Conservation (phyloP, 176 grass and related monocot species). For the Oryza brachyantha region DNA sequence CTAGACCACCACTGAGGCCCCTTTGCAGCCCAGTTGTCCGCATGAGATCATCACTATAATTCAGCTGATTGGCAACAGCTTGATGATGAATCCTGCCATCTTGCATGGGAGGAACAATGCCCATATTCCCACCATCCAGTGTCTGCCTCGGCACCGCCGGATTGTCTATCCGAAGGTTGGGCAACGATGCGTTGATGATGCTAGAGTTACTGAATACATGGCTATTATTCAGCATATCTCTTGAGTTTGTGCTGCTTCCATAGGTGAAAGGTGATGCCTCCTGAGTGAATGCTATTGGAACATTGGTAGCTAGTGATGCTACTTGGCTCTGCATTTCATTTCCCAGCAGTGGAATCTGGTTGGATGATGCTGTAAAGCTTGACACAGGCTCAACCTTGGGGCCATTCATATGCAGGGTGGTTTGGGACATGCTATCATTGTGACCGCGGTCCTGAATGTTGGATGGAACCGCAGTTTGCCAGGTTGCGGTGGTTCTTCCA, state of each 20-base stretch:
- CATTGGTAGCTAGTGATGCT: conserved; percentile 29
- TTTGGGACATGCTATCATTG: conserved; percentile 44
- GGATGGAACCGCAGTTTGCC: conserved; percentile 51
- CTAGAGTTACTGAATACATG: conserved; percentile 40
- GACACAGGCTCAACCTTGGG: conserved; percentile 34
- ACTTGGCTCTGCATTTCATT: conserved; percentile 39
- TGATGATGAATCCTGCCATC: conserved; percentile 42
- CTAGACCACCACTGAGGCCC: conserved; percentile 49
- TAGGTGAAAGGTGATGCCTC: conserved; percentile 37
- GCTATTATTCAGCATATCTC: conserved; percentile 41
- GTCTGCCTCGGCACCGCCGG: conserved; percentile 30
- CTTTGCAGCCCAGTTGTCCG: conserved; percentile 39
- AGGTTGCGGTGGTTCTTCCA: conserved; percentile 43
- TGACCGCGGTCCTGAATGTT: conserved; percentile 43
- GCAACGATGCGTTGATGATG: conserved; percentile 47
- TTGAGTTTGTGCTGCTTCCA: conserved; percentile 32
- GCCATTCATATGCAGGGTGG: conserved; percentile 27
- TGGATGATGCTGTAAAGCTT: conserved; percentile 34
- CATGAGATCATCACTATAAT: conserved; percentile 47
- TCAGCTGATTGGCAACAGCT: conserved; percentile 20
- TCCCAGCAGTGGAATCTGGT: conserved; percentile 42
- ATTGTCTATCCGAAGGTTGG: conserved; percentile 42
- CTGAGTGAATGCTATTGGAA: conserved; percentile 31
- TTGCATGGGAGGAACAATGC: conserved; percentile 10
- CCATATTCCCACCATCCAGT: conserved; percentile 27